phyloP scores from a whole-genome alignment of 129 eudicot species.

The Pittosporum tobira region DNA sequence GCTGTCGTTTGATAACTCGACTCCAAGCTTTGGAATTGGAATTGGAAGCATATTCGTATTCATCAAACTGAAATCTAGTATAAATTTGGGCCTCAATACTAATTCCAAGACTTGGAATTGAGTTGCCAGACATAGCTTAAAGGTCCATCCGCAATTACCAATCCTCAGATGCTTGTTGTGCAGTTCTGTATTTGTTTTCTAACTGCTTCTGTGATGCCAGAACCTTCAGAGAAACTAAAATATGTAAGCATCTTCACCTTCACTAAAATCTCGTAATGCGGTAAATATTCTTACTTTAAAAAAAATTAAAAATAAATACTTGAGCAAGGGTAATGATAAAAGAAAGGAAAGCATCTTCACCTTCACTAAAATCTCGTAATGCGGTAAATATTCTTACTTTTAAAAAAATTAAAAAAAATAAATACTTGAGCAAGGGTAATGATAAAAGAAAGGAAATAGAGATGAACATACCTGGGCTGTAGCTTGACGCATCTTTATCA shows the following conservation, averaged over 20 bases:
- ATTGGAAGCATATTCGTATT: too few species aligned
- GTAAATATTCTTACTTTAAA: constrained; percentile 7
- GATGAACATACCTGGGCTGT: constrained; percentile 73
- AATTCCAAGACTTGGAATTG: too few species aligned
- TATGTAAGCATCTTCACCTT: neutral
- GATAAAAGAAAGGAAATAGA: neutral
- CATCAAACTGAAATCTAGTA: too few species aligned
- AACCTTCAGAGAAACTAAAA: constrained; percentile 38
- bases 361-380: neutral
- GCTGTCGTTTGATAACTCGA: too few species aligned
- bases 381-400: constrained; percentile 5
- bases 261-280: neutral
- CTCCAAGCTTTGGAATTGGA: too few species aligned
- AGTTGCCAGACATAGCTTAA: too few species aligned
- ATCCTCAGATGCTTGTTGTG: constrained; percentile 87
- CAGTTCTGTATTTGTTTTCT: constrained; percentile 84
- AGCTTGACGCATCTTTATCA: constrained; percentile 97
- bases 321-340: neutral
- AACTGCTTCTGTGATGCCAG: constrained; percentile 95
- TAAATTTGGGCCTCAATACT: too few species aligned
- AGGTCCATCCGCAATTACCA: constrained; percentile 42
- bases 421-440: neutral
- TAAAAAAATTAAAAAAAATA: constrained; percentile 2
- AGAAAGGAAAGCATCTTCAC: neutral
- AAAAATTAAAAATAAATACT: constrained; percentile 5